Base-by-base conservation (phyloP, 2,329 filamentous ascomycete species). In the Pestalotiopsis sp. region DNA sequence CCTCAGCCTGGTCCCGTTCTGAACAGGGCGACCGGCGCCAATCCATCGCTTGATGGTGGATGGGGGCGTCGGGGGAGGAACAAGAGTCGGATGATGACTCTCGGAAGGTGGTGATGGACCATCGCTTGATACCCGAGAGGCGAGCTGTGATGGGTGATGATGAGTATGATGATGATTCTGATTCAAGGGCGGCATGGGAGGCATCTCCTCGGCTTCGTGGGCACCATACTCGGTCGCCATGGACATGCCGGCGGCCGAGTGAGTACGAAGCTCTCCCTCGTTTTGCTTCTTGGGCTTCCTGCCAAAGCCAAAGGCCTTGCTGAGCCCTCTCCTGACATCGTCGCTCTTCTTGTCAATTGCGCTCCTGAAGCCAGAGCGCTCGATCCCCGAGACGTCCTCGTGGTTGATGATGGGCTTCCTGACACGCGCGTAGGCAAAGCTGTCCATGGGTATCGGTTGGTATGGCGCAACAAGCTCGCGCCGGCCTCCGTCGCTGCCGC, bases 341-440 rank as follows among this genome's bases (percentile, higher is more conserved):
- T 87, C 85, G 72, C 86, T 89, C 73, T 82, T 86, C 77, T 85
- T 86, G 71, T 89, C 87, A 62, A 89, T 78, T 25, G 81, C 82
- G 59, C 79, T 84, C 60, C 87, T 80, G 63, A 89, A 79, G 0
- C 84, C 85, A 2, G 86, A 88, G 72, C 85, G 86, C 72, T 88
- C 86, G 64, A 89, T 87, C 6, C 83, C 85, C 1, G 84, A 85
- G 1, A 85, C 81, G 57, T 88, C 85, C 36, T 87, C 85, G 0
- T 83, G 82, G 73, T 80, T 82, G 71, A 85, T 76, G 11, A 81
- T 81, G 0, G 83, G 81, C 56, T 82, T 81, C 65, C 83, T 78
- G 0, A 79, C 79, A 12, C 83, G 79, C 2, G 80, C 81, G 63
- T 85, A 83, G 3, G 80, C 83, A 68, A 81, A 84, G 63, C 84